These are phyloP conservation scores for Spergularia azorica DNA, from an alignment of 179 eudicot genomes.

Conservation along the genomic window DNA sequence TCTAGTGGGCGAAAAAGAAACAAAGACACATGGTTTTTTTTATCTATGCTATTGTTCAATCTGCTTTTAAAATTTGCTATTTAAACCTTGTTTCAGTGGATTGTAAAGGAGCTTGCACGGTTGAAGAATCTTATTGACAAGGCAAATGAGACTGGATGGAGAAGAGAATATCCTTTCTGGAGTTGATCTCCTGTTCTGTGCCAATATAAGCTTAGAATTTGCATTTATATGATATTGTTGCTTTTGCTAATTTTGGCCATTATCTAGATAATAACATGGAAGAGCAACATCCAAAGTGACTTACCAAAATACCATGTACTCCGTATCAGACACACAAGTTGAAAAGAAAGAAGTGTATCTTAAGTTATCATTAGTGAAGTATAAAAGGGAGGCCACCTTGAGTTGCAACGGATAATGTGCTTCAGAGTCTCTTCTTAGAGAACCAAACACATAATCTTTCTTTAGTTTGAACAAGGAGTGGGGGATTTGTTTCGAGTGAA, in stretches of 20 bases:
- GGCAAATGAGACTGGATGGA: conserved; percentile 41
- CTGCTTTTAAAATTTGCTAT: not conserved
- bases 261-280: not conserved
- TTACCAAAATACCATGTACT: too few relatives aligned
- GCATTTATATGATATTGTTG: not conserved
- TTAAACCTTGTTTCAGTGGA: conserved; percentile 25
- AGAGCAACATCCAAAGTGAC: not conserved
- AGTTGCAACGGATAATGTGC: too few relatives aligned
- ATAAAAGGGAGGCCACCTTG: too few relatives aligned
- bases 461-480: too few relatives aligned
- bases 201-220: not conserved
- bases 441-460: too few relatives aligned
- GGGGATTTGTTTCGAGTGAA: too few relatives aligned
- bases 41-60: not conserved
- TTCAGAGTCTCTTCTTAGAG: too few relatives aligned
- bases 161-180: conserved; percentile 41
- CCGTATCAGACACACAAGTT: too few relatives aligned
- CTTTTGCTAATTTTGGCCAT: conserved; percentile 5
- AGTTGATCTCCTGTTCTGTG: conserved; percentile 6
- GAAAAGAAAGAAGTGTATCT: too few relatives aligned
- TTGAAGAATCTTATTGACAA: conserved; percentile 37
- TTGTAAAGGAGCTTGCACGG: conserved; percentile 32
- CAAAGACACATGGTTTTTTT: not conserved
- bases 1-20: not conserved
- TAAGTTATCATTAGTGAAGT: too few relatives aligned